Conservation (phyloP, 2,329 filamentous ascomycete genomes). For the Pezicula carpinea region DNA sequence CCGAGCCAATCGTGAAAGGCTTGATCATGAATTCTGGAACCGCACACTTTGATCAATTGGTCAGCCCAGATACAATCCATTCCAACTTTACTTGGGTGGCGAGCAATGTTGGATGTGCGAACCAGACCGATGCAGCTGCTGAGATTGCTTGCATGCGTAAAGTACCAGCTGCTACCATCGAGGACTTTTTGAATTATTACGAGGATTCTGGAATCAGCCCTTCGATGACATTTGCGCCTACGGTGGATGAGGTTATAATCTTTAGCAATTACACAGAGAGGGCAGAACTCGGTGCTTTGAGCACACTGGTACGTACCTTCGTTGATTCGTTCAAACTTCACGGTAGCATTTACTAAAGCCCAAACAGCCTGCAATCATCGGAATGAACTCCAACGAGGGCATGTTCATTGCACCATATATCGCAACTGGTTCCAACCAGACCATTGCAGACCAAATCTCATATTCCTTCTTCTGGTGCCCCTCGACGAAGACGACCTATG, state of each 20-base stretch:
- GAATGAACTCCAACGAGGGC: slow-evolving; percentile 16
- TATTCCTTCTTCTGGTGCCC: neutral
- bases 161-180: neutral
- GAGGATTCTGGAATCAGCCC: neutral
- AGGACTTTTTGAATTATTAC: neutral
- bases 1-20: slow-evolving; percentile 15
- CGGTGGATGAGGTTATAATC: neutral
- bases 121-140: neutral
- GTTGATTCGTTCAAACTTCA: neutral
- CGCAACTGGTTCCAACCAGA: neutral
- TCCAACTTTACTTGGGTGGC: slow-evolving; percentile 1
- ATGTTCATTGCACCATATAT: neutral
- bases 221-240: neutral
- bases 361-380: slow-evolving; percentile 13
- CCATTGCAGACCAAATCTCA: neutral
- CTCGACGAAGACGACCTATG: neutral
- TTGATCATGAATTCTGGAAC: slow-evolving; percentile 5
- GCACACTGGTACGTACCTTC: neutral
- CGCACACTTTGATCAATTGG: neutral
- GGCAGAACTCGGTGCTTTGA: neutral
- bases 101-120: neutral
- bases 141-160: slow-evolving; percentile 1
- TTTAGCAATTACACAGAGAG: slow-evolving; percentile 2
- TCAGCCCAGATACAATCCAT: neutral
- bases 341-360: neutral